These are phyloP conservation scores for Trichoderma orchidacearum DNA, from an alignment of 495 filamentous ascomycete species.

Conservation along the genomic window DNA sequence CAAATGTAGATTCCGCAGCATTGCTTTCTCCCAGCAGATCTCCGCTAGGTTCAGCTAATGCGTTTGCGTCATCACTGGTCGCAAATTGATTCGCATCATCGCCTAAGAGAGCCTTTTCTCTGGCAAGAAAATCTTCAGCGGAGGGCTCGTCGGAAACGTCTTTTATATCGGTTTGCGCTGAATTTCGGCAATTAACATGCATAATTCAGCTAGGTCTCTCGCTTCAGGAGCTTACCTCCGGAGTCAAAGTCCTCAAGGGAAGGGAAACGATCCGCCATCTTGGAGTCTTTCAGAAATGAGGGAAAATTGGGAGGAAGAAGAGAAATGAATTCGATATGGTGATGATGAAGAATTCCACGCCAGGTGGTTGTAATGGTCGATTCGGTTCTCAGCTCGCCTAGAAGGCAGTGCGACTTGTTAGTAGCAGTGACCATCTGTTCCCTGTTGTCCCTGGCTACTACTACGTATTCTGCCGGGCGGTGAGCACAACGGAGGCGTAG, in stretches of 20 bases:
- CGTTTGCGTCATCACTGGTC: conserved; percentile 56
- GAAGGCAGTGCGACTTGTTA: not conserved
- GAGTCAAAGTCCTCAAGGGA: conserved; percentile 92
- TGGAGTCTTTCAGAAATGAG: conserved; percentile 1
- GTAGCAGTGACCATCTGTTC: conserved; percentile 1
- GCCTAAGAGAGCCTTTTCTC: conserved; percentile 77
- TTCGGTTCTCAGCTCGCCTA: not conserved
- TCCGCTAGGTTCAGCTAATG: conserved; percentile 44
- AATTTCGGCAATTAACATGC: conserved; percentile 4
- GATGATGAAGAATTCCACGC: not conserved
- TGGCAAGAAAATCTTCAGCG: conserved; percentile 71
- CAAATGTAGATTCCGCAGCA: conserved; percentile 48
- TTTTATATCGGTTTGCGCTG: conserved; percentile 32
- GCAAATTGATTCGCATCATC: conserved; percentile 89
- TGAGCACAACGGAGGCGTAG: not conserved
- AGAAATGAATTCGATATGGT: not conserved
- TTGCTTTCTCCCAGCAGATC: conserved; percentile 61
- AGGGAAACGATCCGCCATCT: conserved; percentile 93
- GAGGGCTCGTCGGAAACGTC: conserved; percentile 26
- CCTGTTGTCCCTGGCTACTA: conserved; percentile 1
- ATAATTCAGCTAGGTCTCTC: not conserved
- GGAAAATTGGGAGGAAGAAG: not conserved
- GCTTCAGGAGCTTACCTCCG: conserved; percentile 45
- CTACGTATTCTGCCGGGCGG: not conserved
- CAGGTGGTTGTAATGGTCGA: not conserved